Conservation (phyloP, 768 basidiomycete genomes). For the Agaricus subrufescens region DNA sequence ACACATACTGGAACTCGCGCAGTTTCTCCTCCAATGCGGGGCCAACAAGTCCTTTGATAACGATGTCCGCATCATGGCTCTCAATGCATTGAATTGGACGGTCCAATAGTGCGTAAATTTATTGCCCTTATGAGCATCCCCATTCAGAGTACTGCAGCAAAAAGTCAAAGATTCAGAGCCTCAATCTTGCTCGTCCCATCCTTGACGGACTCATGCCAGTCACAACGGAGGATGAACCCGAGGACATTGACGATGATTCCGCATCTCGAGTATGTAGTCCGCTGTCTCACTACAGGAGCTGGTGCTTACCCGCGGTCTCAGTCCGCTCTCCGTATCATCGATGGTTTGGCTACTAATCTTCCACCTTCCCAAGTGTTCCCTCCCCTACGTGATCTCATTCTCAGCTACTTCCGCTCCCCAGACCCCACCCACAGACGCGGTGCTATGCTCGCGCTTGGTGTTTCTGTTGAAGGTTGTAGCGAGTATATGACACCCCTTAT, state of each 20-base stretch:
- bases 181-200: conserved; percentile 79
- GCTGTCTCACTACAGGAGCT: not conserved
- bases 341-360: conserved; percentile 85
- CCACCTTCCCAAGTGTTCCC: conserved; percentile 97
- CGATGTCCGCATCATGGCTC: conserved; percentile 82
- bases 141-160: conserved; percentile 51
- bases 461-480: conserved; percentile 95
- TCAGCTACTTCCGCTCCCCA: conserved; percentile 77
- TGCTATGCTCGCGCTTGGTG: conserved; percentile 92
- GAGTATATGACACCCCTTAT: conserved; percentile 97
- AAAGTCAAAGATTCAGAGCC: conserved; percentile 89
- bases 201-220: conserved; percentile 92
- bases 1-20: conserved; percentile 80
- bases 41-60: conserved; percentile 69
- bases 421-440: conserved; percentile 82
- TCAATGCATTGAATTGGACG: conserved; percentile 95
- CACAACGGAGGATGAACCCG: conserved; percentile 89
- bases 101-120: conserved; percentile 75
- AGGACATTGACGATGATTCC: conserved; percentile 90
- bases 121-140: not conserved
- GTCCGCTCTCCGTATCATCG: conserved; percentile 94
- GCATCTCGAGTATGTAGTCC: conserved; percentile 70
- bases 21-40: conserved; percentile 84
- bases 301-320: conserved; percentile 21
- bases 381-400: conserved; percentile 75